Conservation (phyloP, 352 stramenopile genomes). For the Pythium dissimile region DNA sequence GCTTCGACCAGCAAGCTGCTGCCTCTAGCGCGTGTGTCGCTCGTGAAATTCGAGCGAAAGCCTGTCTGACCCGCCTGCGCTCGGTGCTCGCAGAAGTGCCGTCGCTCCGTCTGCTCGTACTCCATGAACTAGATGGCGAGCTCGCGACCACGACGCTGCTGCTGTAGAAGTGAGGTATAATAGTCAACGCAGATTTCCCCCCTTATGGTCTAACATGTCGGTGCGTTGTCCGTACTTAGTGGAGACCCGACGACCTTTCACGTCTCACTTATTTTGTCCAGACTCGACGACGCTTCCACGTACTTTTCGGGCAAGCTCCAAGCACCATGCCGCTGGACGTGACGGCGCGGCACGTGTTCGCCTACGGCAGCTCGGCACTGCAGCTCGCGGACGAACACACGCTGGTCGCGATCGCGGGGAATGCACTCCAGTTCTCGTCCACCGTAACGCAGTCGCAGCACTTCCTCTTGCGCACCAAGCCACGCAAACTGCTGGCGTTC, state of each 20-base stretch:
- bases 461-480: slow-evolving; percentile 49
- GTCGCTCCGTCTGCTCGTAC: slow-evolving; percentile 42
- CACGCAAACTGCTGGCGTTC: slow-evolving; percentile 58
- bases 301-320: not conserved
- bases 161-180: not conserved
- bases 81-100: slow-evolving; percentile 36
- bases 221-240: slow-evolving; percentile 8
- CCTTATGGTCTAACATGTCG: not conserved
- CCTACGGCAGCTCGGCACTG: slow-evolving; percentile 46
- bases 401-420: slow-evolving; percentile 52
- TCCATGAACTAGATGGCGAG: slow-evolving; percentile 17
- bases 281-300: not conserved
- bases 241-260: not conserved
- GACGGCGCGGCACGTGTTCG: slow-evolving; percentile 60
- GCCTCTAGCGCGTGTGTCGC: not conserved
- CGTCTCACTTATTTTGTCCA: not conserved
- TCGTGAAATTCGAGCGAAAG: slow-evolving; percentile 4
- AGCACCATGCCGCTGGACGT: slow-evolving; percentile 47
- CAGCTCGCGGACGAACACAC: slow-evolving; percentile 73
- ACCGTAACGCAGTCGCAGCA: slow-evolving; percentile 57
- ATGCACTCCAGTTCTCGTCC: slow-evolving; percentile 68
- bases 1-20: not conserved
- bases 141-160: slow-evolving; percentile 4
- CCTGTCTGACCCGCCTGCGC: slow-evolving; percentile 18
- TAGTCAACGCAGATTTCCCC: no score